A percentile compares a stretch with the other conserved stretches of the same genome.
phyloP scores from a whole-genome alignment of 352 stramenopile genomes.

The Globisporangium splendens region DNA sequence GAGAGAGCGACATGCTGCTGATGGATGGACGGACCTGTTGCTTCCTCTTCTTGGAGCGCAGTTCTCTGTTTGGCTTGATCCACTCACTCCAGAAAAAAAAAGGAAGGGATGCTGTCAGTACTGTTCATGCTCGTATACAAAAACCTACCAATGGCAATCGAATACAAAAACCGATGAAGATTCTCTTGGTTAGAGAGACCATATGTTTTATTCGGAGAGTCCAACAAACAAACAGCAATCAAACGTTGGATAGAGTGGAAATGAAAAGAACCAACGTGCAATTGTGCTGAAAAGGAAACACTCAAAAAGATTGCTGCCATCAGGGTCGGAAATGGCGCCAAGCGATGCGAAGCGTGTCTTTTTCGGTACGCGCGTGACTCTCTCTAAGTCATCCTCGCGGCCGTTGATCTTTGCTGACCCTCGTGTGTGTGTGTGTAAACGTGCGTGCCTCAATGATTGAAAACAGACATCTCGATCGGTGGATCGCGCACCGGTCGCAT shows the following conservation, averaged over 20 bases:
- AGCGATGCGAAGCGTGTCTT: not conserved
- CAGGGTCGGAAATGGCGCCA: not conserved
- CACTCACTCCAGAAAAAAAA: not conserved
- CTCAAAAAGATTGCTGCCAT: too few species aligned
- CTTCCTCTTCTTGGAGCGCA: not conserved
- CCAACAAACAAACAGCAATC: too few species aligned
- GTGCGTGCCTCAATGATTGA: not conserved
- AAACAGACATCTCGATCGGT: slow-evolving; percentile 89
- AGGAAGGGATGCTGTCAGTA: too few species aligned
- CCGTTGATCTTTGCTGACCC: not conserved
- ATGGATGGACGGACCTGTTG: not conserved
- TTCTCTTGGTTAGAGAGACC: too few species aligned
- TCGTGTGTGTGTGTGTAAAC: not conserved
- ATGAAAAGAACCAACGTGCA: not conserved
- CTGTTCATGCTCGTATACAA: too few species aligned
- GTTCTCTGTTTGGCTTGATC: not conserved
- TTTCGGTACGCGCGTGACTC: not conserved
- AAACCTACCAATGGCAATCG: too few species aligned
- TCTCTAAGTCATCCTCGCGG: not conserved
- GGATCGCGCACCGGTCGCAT: slow-evolving; percentile 63
- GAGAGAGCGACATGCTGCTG: slow-evolving; percentile 66
- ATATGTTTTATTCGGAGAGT: too few species aligned
- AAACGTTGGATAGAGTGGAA: too few species aligned
- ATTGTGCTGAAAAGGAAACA: not conserved
- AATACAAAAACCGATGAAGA: too few species aligned